phyloP scores from a whole-genome alignment of 2,329 filamentous ascomycete species.

The Thelonectria olida region DNA sequence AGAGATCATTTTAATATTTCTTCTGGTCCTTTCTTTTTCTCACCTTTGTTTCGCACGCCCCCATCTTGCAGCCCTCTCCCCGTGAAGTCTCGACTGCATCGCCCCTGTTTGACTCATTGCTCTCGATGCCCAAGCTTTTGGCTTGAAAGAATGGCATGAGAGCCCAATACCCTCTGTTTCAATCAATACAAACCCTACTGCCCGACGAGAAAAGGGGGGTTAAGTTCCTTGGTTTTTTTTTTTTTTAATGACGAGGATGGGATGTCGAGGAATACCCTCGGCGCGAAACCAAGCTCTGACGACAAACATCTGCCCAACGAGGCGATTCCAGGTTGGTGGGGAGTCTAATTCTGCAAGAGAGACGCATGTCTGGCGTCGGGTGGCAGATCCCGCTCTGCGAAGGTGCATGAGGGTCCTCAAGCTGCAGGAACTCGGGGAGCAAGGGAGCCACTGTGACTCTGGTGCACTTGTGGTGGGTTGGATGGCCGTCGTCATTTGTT shows the following conservation, averaged over 20 bases:
- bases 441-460: neutral
- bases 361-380: neutral
- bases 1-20: slow-evolving; percentile 11
- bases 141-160: slow-evolving; percentile 9
- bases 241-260: neutral
- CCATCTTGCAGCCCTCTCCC: neutral
- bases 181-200: neutral
- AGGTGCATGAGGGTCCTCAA: neutral
- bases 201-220: slow-evolving; percentile 7
- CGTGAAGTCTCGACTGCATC: slow-evolving; percentile 30
- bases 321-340: neutral
- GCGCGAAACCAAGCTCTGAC: too few species aligned
- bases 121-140: slow-evolving; percentile 30
- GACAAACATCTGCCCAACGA: neutral
- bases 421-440: neutral
- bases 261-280: neutral
- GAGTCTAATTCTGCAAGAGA: neutral
- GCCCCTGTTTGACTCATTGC: slow-evolving; percentile 23
- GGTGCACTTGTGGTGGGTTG: neutral
- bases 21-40: slow-evolving; percentile 14
- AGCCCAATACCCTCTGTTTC: slow-evolving; percentile 5
- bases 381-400: neutral
- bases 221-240: neutral
- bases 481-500: neutral
- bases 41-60: slow-evolving; percentile 3